Evolutionary conservation across 768 basidiomycete species (phyloP), one percentile per base, ranked within the genome.

Genomic region (Mycena latifolia): DNA sequence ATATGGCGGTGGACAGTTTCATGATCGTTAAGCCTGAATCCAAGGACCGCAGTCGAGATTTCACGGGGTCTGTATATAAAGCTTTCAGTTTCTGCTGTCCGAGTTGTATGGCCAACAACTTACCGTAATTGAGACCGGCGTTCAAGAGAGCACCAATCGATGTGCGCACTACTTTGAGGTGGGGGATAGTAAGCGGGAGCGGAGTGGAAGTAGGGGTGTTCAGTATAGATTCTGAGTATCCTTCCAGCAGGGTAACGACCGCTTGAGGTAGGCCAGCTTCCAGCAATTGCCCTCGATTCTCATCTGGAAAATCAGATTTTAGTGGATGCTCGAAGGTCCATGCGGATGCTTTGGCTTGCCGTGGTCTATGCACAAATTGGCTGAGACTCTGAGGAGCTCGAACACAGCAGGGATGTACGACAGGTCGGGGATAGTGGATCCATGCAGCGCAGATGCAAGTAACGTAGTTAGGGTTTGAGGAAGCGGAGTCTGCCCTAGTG

Each of bases 301-400:
- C 89, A 74, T 95, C 94, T 95, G 22, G 10, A 17, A 63, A 20
- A 22, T 43, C 35, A 35, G 12, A 41, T 53, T 53, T 39, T 28
- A 63, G 31, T 10, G 50, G 9, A 52, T 22, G 55, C 22, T 59
- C 41, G 31, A 39, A 48, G 43, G 14, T 24, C 53, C 47, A 41
- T 29, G 18, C 7, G 3, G 4, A 6, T 48, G 31, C 11, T 17
- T 45, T 22, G 25, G 75, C 87, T 65, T 69, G 89, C 92, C 89
- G 71, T 95, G 92, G 74, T 95, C 92, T 79, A 93, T 89, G 76
- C 92, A 94, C 20, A 95, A 77, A 77, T 95, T 95, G 15, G 94
- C 94, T 27, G 88, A 88, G 17, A 94, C 88, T 62, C 94, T 86
- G 58, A 95, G 84, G 31, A 94, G 78, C 74, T 95, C 92, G 64